Evolutionary conservation across 306 rosid species (phyloP).

Genomic region (Glycine tomentella): DNA sequence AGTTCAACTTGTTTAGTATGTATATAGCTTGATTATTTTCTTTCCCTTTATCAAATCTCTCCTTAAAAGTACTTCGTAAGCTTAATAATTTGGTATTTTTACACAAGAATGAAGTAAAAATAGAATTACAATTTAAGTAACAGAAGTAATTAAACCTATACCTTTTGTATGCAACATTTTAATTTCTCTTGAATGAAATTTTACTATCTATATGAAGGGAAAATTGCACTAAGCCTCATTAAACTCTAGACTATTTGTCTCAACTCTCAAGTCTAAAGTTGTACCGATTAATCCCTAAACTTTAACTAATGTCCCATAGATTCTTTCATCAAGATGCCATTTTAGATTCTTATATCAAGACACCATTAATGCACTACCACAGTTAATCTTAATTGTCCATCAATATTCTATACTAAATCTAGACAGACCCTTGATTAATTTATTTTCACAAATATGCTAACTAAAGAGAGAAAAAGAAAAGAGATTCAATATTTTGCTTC

Average conservation of each 20-base stretch:
- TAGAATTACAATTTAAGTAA: background rate
- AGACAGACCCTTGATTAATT: background rate
- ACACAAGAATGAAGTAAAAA: background rate
- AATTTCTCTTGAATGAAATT: background rate
- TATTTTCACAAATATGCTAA: background rate
- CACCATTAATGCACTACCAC: background rate
- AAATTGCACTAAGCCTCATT: background rate
- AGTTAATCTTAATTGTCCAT: background rate
- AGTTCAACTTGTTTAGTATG: background rate
- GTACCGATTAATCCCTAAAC: background rate
- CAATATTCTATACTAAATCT: background rate
- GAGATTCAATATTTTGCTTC: background rate
- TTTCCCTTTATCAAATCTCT: background rate
- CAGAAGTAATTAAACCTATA: background rate
- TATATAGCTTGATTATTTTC: constrained; percentile 7
- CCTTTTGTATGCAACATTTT: background rate
- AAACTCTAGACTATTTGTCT: background rate
- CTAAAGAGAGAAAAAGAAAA: background rate
- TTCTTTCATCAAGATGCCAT: background rate
- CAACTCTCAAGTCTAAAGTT: background rate
- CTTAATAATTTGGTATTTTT: background rate
- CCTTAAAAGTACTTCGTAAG: background rate
- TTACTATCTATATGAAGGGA: background rate
- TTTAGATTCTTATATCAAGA: background rate
- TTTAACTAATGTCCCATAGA: background rate